phyloP scores from a whole-genome alignment of 768 basidiomycete species.

The Artomyces pyxidatus region DNA sequence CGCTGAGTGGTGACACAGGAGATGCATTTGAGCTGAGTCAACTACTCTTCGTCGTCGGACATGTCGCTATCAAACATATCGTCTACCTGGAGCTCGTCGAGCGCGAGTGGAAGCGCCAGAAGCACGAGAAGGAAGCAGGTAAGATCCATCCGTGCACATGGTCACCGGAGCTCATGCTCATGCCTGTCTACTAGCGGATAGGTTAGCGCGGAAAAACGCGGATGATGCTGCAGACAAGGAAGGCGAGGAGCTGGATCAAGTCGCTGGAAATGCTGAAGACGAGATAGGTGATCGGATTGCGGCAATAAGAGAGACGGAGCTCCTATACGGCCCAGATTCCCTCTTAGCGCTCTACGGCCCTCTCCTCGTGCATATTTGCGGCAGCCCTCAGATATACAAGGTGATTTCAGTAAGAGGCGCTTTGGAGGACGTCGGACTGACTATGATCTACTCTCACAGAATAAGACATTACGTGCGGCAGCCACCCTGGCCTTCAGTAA shows the following conservation, averaged over 20 bases:
- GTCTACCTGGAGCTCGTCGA: conserved; percentile 95
- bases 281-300: conserved; percentile 94
- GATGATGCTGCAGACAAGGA: conserved; percentile 38
- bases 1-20: conserved; percentile 44
- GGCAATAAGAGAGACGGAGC: conserved; percentile 74
- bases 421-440: neutral
- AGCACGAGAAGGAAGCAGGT: conserved; percentile 83
- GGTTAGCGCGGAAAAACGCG: conserved; percentile 35
- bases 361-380: conserved; percentile 84
- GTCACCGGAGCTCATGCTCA: too few relatives aligned
- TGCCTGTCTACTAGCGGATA: too few relatives aligned
- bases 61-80: conserved; percentile 96
- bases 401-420: too few relatives aligned
- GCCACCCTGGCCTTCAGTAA: conserved; percentile 90
- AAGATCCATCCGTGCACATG: too few relatives aligned
- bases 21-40: conserved; percentile 88
- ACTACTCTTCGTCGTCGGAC: conserved; percentile 91
- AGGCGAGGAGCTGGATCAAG: conserved; percentile 90
- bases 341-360: conserved; percentile 83
- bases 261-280: conserved; percentile 95
- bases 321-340: conserved; percentile 77
- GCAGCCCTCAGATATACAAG: conserved; percentile 87
- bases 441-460: too few relatives aligned
- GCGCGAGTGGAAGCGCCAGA: conserved; percentile 92
- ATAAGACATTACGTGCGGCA: conserved; percentile 75